Evolutionary conservation across 805 yeast genomes (phyloP), one percentile per base, ranked within the genome.

Genomic region (Candida morakotiae): DNA sequence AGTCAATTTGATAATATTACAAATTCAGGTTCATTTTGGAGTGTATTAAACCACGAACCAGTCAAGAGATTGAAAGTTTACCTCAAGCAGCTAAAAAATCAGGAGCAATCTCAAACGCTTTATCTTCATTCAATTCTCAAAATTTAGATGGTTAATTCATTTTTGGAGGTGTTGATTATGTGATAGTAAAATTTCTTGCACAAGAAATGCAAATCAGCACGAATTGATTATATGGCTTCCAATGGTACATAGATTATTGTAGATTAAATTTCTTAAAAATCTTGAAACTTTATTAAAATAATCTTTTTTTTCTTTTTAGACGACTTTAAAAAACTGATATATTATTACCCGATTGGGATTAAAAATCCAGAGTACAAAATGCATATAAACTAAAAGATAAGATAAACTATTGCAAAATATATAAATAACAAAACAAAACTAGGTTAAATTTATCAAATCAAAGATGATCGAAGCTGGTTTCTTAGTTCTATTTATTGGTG

Each of bases 401-500:
- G 9, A 9, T 7, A 7, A 21, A 21, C 23, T 7, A 7, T 21
- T 21, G 9, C 9, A 21, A 21, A 7, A 21, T 21, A 21, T 21
- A 21, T 21, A 21, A 21, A 7, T 21, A 7, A 21, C 23, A 21
- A 7, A 21, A 7, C 23, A 7, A 9, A 7, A 7, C 7, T 9
- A 21, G 23, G 23, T 21, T 21, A 7, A 21, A 21, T 21, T 21
- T 7, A 7, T 21, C 9, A 21, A 21, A 9, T 7, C 23, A 21
- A 21, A 9, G 7, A 39, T 39, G 43, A 25, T 43, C 23, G 45
- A 40, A 19, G 32, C 39, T 20, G 26, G 38, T 3, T 19, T 38
- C 7, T 9, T 44, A 8, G 33, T 43, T 2, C 7, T 48, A 15
- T 14, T 45, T 17, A 14, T 46, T 19, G 55, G 44, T 3, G 11